Conservation (phyloP, 75 land plant species). For the Pinus tabuliformis region DNA sequence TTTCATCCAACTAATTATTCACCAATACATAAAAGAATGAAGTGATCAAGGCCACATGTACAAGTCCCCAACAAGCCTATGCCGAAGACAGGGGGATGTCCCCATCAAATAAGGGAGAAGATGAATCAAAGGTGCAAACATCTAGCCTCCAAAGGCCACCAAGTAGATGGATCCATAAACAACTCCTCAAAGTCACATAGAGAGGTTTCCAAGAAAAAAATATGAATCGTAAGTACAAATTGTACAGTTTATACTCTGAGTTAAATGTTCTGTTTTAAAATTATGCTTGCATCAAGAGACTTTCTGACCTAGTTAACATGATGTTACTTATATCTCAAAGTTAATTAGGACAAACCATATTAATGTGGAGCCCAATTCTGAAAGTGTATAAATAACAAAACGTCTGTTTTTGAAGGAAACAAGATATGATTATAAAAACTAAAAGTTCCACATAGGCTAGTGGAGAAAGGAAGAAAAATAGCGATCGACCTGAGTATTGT, state of each 20-base stretch:
- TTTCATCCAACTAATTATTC: too few relatives aligned
- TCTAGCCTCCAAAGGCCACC: too few relatives aligned
- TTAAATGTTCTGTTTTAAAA: not conserved
- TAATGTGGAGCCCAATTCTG: not conserved
- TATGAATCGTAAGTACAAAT: not conserved
- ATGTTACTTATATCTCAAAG: not conserved
- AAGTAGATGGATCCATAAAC: too few relatives aligned
- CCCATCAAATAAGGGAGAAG: too few relatives aligned
- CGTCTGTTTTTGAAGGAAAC: not conserved
- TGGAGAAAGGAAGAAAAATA: not conserved
- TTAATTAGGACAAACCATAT: not conserved
- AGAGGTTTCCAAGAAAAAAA: not conserved
- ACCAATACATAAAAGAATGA: too few relatives aligned
- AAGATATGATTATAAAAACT: not conserved
- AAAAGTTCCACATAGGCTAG: not conserved
- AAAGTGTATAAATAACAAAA: not conserved
- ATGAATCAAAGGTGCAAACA: too few relatives aligned
- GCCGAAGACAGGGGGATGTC: too few relatives aligned
- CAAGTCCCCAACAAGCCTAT: too few relatives aligned
- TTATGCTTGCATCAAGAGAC: not conserved
- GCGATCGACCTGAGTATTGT: slow-evolving; percentile 68
- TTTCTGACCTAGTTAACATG: not conserved
- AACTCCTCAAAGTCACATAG: not conserved
- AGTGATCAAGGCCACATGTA: too few relatives aligned
- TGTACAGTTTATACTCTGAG: not conserved